Percentiles rank a stretch among this genome's conserved stretches.
phyloP scores from a whole-genome alignment of 2,329 filamentous ascomycete species.

The Raffaelea arxii region DNA sequence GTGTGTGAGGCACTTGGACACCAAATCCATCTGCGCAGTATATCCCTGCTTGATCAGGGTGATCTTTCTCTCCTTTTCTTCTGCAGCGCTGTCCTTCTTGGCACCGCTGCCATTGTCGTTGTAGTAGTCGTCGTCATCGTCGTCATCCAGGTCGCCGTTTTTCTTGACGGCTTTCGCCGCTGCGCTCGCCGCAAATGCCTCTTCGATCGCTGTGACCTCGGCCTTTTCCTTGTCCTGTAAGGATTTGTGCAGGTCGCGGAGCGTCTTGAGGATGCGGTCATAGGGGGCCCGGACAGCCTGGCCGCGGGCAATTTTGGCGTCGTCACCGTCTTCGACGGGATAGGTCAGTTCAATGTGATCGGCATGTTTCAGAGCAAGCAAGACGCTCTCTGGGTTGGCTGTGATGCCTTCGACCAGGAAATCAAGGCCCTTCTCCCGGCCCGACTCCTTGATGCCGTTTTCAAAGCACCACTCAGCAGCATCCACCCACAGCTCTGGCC shows the following conservation, averaged over 20 bases:
- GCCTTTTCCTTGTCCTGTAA: constrained; percentile 52
- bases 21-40: constrained; percentile 59
- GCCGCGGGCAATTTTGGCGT: constrained; percentile 64
- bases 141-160: constrained; percentile 19
- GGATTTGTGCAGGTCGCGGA: constrained; percentile 80
- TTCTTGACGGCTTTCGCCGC: constrained; percentile 16
- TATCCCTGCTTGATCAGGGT: constrained; percentile 56
- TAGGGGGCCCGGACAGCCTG: constrained; percentile 74
- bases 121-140: constrained; percentile 20
- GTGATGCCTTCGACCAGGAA: constrained; percentile 74
- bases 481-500: constrained; percentile 93
- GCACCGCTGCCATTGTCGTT: constrained; percentile 28
- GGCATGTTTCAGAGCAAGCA: constrained; percentile 81
- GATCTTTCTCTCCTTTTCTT: constrained; percentile 48
- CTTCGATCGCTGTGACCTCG: constrained; percentile 47
- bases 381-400: constrained; percentile 87
- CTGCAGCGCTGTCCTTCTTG: constrained; percentile 30
- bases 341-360: constrained; percentile 77
- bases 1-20: constrained; percentile 81
- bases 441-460: constrained; percentile 57
- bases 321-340: constrained; percentile 66
- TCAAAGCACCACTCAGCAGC: constrained; percentile 87
- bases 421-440: constrained; percentile 53
- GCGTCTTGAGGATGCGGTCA: constrained; percentile 68
- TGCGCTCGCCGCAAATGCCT: constrained; percentile 21